Base-by-base conservation (phyloP, 2,329 filamentous ascomycete genomes). In the Ilyonectria sp. region DNA sequence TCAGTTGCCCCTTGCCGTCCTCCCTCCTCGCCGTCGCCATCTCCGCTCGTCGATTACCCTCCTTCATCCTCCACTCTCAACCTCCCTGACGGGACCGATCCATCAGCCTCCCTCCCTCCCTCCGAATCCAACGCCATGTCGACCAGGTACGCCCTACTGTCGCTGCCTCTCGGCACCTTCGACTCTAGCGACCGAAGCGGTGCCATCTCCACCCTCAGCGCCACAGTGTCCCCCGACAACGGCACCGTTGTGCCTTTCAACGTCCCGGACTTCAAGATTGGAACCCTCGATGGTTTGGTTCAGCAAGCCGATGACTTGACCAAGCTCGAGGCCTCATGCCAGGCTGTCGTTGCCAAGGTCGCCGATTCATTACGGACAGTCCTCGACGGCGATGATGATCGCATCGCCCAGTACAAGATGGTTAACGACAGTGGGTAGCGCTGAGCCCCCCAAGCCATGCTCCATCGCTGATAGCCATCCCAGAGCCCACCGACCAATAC, bases 191-290 rank as follows among this genome's bases (percentile, higher is more conserved):
- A 95, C 83, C 88, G 88, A 77, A 92, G 95, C 73, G 94, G 97
- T 81, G 94, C 95, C 71, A 86, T 98, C 73, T 88, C 90, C 54
- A 89, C 94, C 52, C 83, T 99, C 69, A 90, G 91, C 74, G 84
- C 91, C 63, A 94, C 91, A 47, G 87, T 97, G 62, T 86, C 89
- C 56, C 84, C 89, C 64, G 93, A 97, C 75, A 91, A 93, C 80
- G 94, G 93, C 79, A 90, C 88, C 59, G 92, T 94, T 52, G 85
- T 90, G 58, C 90, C 91, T 2, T 98, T 98, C 79, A 85, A 89
- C 63, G 92, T 98, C 70, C 96, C 96, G 21, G 92, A 94, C 72
- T 98, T 99, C 88, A 99, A 98, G 86, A 97, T 99, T 80, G 96
- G 96, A 65, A 98, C 96, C 0, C 88, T 99, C 43, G 96, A 99